Evolutionary conservation across 345 rosid species (phyloP).

Genomic region (Brassica juncea): DNA sequence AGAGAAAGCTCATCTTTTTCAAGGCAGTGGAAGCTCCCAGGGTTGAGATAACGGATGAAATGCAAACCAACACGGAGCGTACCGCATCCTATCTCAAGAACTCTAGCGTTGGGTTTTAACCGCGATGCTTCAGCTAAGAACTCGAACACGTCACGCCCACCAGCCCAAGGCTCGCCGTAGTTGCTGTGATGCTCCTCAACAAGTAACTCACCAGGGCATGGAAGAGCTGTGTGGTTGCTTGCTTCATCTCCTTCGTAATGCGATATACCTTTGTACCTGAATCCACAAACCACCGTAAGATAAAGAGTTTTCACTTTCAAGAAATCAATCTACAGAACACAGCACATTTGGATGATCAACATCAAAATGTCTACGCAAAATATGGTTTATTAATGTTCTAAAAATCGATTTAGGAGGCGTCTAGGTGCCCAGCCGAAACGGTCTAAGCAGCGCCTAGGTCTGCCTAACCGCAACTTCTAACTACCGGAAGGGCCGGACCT

Average conservation of each 20-base stretch:
- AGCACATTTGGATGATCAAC: not conserved
- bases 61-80: conserved; percentile 87
- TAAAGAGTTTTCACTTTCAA: not conserved
- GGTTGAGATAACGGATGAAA: conserved; percentile 69
- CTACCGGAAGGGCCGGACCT: too few species aligned
- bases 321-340: not conserved
- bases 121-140: conserved; percentile 68
- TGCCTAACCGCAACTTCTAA: too few species aligned
- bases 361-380: not conserved
- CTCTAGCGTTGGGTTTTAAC: conserved; percentile 55
- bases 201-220: conserved; percentile 89
- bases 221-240: conserved; percentile 68
- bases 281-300: conserved; percentile 8
- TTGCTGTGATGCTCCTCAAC: conserved; percentile 95
- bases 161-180: conserved; percentile 98
- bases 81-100: conserved; percentile 93
- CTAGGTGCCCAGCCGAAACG: too few species aligned
- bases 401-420: not conserved
- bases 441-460: not conserved
- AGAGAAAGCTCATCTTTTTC: conserved; percentile 90
- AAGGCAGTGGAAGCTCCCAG: conserved; percentile 71
- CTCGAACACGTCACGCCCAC: conserved; percentile 92
- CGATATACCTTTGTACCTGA: conserved; percentile 85
- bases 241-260: conserved; percentile 68
- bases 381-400: not conserved